Base-by-base conservation (phyloP, 768 basidiomycete species). In the Tricholoma furcatifolium region DNA sequence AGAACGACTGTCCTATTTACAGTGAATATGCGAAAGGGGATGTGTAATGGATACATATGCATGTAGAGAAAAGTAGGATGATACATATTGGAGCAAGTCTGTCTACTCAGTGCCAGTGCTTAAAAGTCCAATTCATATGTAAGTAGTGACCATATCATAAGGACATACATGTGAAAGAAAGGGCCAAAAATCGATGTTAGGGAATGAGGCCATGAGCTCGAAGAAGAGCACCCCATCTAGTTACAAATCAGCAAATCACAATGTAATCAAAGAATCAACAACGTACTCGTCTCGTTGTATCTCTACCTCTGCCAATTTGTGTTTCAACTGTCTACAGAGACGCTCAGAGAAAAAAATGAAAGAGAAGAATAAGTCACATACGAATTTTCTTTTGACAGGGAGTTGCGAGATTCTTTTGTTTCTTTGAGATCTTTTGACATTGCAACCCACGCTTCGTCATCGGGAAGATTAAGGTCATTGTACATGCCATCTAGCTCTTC, bases 401-500 rank as follows among this genome's bases (percentile, higher is more conserved):
- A 70, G 62, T 95, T 95, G 53, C 88, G 78, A 14, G 78, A 69
- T 62, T 88, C 85, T 68, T 93, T 96, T 14, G 91, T 84, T 55
- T 78, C 67, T 57, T 81, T 76, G 47, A 95, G 72, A 64, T 95
- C 91, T 39, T 73, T 71, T 23, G 83, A 79, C 77, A 96, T 78
- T 1, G 87, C 86, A n/a, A 72, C 65, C 83, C 88, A 94, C 2
- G 92, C 91, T 61, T 93, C 90, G 43, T 86, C 83, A 18, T 85
- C 83, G 10, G 93, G 91, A 44, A 95, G 80, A 54, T 87, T 81
- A 23, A 81, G 82, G 53, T 94, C 91, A 46, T 88, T 87, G 69
- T 85, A 96, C 90, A 96, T 91, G 15, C 81, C 84, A 58, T 94
- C 93, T 30, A 97, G 77, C 66, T 96, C 93, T 64, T 93, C 92